These are phyloP conservation scores for Phytophthora rubi DNA, from an alignment of 352 stramenopile species.

Conservation along the genomic window DNA sequence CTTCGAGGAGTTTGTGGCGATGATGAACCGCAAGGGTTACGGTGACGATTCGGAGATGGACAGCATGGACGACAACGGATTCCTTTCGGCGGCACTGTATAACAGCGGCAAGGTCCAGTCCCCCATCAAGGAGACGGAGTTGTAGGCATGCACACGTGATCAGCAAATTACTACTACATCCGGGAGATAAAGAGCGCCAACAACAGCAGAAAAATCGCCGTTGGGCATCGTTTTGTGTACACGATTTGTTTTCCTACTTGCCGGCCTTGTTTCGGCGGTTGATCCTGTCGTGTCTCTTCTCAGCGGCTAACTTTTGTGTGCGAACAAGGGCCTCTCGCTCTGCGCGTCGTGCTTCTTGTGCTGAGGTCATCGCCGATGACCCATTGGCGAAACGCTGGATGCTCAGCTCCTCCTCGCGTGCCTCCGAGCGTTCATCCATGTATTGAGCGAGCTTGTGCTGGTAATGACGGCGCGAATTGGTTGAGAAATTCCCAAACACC, in stretches of 20 bases:
- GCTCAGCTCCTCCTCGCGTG: constrained; percentile 74
- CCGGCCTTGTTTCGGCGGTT: constrained; percentile 70
- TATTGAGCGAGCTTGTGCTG: constrained; percentile 83
- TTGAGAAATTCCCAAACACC: constrained; percentile 77
- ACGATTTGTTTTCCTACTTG: constrained; percentile 27
- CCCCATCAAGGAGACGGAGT: constrained; percentile 76
- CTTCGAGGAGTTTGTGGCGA: constrained; percentile 93
- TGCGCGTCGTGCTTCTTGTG: constrained; percentile 59
- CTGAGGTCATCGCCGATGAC: constrained; percentile 32
- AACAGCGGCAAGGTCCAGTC: constrained; percentile 27
- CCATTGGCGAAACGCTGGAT: constrained; percentile 55
- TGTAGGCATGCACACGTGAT: constrained; percentile 43
- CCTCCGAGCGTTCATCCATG: constrained; percentile 66
- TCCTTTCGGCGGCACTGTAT: constrained; percentile 55
- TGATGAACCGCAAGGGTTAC: constrained; percentile 90
- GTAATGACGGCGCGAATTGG: constrained; percentile 66
- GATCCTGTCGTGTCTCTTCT: constrained; percentile 84
- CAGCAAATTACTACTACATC: constrained; percentile 29
- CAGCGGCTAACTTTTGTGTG: constrained; percentile 66
- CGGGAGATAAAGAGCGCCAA: not conserved
- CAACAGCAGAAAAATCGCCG: not conserved
- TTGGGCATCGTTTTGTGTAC: constrained; percentile 21
- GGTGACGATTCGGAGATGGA: constrained; percentile 77
- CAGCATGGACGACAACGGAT: constrained; percentile 66
- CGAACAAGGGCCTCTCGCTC: constrained; percentile 73